Base-by-base conservation (phyloP, 2,329 filamentous ascomycete genomes). In the Alternaria rosae region DNA sequence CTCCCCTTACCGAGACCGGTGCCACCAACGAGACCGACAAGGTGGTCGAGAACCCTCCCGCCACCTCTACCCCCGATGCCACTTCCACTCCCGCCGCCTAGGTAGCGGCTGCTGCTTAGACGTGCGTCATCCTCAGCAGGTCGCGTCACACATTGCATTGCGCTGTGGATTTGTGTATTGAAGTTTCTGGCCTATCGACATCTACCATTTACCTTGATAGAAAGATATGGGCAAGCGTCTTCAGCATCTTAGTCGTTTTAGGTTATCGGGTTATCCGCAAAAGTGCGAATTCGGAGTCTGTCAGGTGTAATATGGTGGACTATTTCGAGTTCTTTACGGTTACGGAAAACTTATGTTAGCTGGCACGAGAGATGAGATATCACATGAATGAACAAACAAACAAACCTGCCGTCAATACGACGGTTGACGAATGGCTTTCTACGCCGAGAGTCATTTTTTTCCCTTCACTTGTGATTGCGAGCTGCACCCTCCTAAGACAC, bases 61-160 rank as follows among this genome's bases (percentile, higher is more conserved):
- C 74, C 57, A 73, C 73, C 45, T 72, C 74, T 38, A 66, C 72
- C 50, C 65, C 71, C 67, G 68, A 73, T 57, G 75, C 76, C 70
- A 73, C 73, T 43, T 72, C 74, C 38, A 66, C 72, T 47, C 65
- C 71, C 63, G 68, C 74, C 57, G 75, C 76, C 70, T 78, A 79
- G 73, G 71, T 72, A 64, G 64, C 68, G 50, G 63, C 71, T 54
- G 66, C 71, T 57, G 64, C 66, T 57, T 70, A 64, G 64, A 60
- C 61, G 50, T 61, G 54, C 45, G 50, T 62, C 51, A 54, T 9
- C 59, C 59, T 57, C 63, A 56, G 52, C 53, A 54, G 44, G 35
- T 44, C 64, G 63, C 62, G 68, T 69, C 61, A 56, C 57, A 65
- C 61, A 67, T 65, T 68, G 62, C 60, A 69, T 68, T 69, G 65